Evolutionary conservation across 1,284 basidiomycete species (phyloP).

Genomic region (Trametes hirsuta): DNA sequence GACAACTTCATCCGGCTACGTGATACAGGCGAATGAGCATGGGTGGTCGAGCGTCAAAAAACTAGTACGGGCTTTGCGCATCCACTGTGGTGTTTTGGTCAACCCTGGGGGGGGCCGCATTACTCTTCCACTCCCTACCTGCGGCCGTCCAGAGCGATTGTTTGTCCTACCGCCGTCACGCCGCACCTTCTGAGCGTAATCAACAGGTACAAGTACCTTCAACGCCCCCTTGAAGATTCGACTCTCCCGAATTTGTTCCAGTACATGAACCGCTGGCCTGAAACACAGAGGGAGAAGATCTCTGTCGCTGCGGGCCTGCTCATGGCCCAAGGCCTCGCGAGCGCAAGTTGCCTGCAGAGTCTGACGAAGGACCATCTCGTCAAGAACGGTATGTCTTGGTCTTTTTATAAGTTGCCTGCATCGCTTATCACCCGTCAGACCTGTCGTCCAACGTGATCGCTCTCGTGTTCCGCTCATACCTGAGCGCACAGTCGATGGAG

Average conservation of each 20-base stretch:
- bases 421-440: slow-evolving; percentile 46
- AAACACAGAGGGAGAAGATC: slow-evolving; percentile 80
- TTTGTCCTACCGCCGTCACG: neutral
- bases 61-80: too few species aligned
- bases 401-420: neutral
- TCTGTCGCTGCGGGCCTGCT: slow-evolving; percentile 82
- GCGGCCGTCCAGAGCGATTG: too few species aligned
- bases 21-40: too few species aligned
- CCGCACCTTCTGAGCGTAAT: slow-evolving; percentile 5
- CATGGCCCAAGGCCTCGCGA: slow-evolving; percentile 80
- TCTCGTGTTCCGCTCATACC: slow-evolving; percentile 79
- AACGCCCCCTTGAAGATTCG: slow-evolving; percentile 90
- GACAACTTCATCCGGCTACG: too few species aligned
- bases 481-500: slow-evolving; percentile 83
- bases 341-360: slow-evolving; percentile 76
- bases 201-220: slow-evolving; percentile 94
- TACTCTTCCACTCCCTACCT: too few species aligned
- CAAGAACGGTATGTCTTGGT: slow-evolving; percentile 74
- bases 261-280: slow-evolving; percentile 86
- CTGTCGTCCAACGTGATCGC: slow-evolving; percentile 80
- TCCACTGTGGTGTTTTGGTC: too few species aligned
- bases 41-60: too few species aligned
- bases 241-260: slow-evolving; percentile 86
- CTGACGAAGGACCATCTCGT: slow-evolving; percentile 93
- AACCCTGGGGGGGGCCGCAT: too few species aligned